phyloP scores from a whole-genome alignment of 306 rosid genomes.

The Rubus idaeus region DNA sequence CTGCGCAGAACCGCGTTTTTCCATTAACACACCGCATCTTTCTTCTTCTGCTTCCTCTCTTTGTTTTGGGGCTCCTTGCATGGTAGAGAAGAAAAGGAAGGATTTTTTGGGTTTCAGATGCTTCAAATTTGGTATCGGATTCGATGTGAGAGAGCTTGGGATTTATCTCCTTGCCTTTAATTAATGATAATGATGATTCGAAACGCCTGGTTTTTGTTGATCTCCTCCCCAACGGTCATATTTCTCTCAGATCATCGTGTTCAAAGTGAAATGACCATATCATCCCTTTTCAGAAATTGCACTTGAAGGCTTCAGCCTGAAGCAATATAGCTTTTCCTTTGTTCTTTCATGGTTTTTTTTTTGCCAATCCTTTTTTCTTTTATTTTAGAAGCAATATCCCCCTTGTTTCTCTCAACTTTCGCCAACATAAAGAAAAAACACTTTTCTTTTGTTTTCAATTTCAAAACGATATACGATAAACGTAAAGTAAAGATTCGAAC shows the following conservation, averaged over 20 bases:
- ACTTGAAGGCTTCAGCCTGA: background rate
- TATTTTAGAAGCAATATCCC: background rate
- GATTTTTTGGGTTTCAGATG: background rate
- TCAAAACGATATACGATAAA: too few relatives aligned
- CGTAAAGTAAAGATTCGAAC: background rate
- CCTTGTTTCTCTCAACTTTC: too few relatives aligned
- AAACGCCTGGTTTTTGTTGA: slow-evolving; percentile 21
- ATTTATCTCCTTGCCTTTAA: background rate
- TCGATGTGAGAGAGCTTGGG: background rate
- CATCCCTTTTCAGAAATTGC: background rate
- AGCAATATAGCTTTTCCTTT: background rate
- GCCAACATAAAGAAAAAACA: too few relatives aligned
- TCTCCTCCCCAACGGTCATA: slow-evolving; percentile 53
- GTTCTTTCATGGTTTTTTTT: background rate
- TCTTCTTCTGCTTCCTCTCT: slow-evolving; percentile 8
- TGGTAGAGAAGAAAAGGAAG: background rate
- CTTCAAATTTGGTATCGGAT: background rate
- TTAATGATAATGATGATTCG: background rate
- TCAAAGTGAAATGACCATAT: background rate
- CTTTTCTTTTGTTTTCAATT: too few relatives aligned
- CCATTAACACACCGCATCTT: slow-evolving; percentile 38
- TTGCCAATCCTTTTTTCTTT: background rate
- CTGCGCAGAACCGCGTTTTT: slow-evolving; percentile 22
- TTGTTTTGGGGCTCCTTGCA: slow-evolving; percentile 30
- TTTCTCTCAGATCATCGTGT: slow-evolving; percentile 23